Evolutionary conservation across 140 eudicot species (phyloP), one percentile per base, ranked within the genome.

Genomic region (Erigeron philadelphicus): DNA sequence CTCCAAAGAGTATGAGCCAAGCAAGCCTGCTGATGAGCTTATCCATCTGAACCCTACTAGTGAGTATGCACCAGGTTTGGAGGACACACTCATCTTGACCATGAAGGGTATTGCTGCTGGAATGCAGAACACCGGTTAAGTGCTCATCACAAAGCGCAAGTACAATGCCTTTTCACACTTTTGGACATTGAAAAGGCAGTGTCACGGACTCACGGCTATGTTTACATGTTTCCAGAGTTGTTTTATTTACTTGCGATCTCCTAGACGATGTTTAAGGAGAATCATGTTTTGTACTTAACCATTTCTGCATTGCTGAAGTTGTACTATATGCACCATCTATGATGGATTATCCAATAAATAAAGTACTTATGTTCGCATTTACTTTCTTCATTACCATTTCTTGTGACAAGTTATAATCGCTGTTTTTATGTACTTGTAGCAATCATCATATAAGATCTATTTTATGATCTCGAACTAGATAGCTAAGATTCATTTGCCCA

Each of bases 101-200:
- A 92, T 93, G 98, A 93, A 93, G 86, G 98, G 98, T 25, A 87
- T 93, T 86, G 98, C 98, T 54, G 98, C 98, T 18, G 98, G 98
- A 12, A 78, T 93, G 90, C 98, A 93, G 79, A 93, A 93, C 85
- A 93, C 98, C 11, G 98, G 98, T 73, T 86, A 84, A 81, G n/a
- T 15, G 31, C 42, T 21, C 7, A 41, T 46, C 11, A 40, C 58
- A 2, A 42, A 7, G 25, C 49, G 63, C 53, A 8, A 43, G 48
- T 54, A 7, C 56, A 19, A 42, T 45, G 41, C 54, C 12, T 42
- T 61, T 43, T 42, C 12, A 18, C 13, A 42, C 68, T 54, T 61
- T 64, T 50, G 58, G 70, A 48, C 61, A 69, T 41, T 35, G 38
- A 31, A 31, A 31, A 31, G 38, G 38, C 38, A 31, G 38, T 31